Base-by-base conservation (phyloP, 2,329 filamentous ascomycete genomes). In the Curvularia sp. region DNA sequence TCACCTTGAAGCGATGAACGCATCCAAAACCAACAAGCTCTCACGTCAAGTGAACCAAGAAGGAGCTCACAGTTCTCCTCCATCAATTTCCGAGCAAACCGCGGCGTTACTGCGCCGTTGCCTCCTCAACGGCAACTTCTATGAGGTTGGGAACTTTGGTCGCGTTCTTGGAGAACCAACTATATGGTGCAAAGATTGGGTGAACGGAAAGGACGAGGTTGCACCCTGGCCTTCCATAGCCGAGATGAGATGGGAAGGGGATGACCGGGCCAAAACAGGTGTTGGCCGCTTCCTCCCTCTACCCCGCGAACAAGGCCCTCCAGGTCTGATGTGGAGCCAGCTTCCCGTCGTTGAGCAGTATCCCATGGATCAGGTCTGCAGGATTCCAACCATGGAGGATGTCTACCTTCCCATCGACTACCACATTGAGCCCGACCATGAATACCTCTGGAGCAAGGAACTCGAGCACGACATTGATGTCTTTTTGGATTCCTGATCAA, bases 191-290 rank as follows among this genome's bases (percentile, higher is more conserved):
- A 19, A 38, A 0, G 60, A 75, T 45, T 76, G 74, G 71, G 19
- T 59, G 38, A 68, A 70, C 28, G 69, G 69, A 13, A 76, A 76
- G 43, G 68, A 74, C 2, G 70, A 75, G 49, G 64, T 79, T 30
- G 74, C 79, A 0, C 72, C 74, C 1, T 82, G 78, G 78, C 80
- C 80, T 0, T 66, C 67, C 10, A 42, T 65, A 5, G 66, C 74
- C 10, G 80, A 82, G 69, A 69, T 78, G 69, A 80, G 80, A 60
- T 82, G 80, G 74, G 80, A 82, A 60, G 80, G 80, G 0, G 77
- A 80, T 39, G 80, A 80, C 30, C 77, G 80, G 10, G 78, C 80
- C 13, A 76, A 79, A 41, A 81, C 79, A 2, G 69, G 68, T 32
- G 73, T 77, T 42, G 79, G 79, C 21, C 68, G 80, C 18, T 82